A percentile compares a stretch with the other conserved stretches of the same genome.
phyloP scores from a whole-genome alignment of 148 eudicot species.

The Euryodendron excelsum region DNA sequence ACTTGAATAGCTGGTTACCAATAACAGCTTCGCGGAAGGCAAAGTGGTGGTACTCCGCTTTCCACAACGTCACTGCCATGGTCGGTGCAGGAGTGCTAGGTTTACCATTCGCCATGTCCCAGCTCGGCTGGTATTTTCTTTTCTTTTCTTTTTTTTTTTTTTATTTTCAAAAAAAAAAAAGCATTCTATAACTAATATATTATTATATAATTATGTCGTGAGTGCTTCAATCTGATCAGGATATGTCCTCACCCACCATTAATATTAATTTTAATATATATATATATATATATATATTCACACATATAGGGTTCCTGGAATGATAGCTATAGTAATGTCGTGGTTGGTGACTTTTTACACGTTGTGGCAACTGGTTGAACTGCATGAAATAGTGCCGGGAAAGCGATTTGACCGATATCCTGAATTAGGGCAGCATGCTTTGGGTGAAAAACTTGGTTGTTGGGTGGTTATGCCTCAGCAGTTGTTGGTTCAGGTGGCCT shows the following conservation, averaged over 20 bases:
- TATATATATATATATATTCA: too few species aligned
- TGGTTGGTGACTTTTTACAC: conserved; percentile 37
- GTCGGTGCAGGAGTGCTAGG: not conserved
- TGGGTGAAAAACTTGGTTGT: conserved; percentile 31
- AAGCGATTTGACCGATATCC: conserved; percentile 39
- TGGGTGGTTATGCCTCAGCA: conserved; percentile 49
- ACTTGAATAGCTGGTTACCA: too few species aligned
- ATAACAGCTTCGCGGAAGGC: too few species aligned
- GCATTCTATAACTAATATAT: too few species aligned
- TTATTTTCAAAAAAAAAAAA: too few species aligned
- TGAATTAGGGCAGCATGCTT: conserved; percentile 40
- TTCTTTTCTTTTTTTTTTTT: too few species aligned
- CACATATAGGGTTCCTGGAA: conserved; percentile 32
- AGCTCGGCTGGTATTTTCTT: not conserved
- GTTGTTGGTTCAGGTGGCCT: conserved; percentile 31
- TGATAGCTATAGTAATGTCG: conserved; percentile 14
- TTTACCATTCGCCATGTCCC: not conserved
- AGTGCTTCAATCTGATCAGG: too few species aligned
- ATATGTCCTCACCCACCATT: too few species aligned
- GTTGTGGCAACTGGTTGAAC: conserved; percentile 38
- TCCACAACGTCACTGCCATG: not conserved
- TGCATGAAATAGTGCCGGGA: conserved; percentile 39
- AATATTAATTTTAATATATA: too few species aligned
- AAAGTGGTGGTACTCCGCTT: not conserved
- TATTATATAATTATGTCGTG: too few species aligned